Evolutionary conservation across 176 grass and related monocot genomes (phyloP).

Genomic region (Rhynchospora tenuis): DNA sequence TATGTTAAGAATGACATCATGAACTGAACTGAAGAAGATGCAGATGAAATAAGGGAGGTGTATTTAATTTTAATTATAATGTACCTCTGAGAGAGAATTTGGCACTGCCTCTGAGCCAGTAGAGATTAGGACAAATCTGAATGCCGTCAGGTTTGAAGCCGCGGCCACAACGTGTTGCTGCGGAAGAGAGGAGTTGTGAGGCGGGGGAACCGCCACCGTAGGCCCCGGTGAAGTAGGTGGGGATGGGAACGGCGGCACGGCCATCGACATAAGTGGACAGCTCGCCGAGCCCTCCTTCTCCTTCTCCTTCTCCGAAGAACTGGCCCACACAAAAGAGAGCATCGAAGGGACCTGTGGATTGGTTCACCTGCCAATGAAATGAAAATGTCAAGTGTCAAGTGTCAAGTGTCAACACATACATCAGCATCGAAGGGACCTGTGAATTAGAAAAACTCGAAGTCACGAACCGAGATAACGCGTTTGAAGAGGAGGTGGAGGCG

Average conservation of each 20-base stretch:
- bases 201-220: slow-evolving; percentile 42
- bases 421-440: not conserved
- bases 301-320: too few species aligned
- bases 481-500: slow-evolving; percentile 83
- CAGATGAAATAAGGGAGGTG: not conserved
- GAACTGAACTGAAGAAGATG: not conserved
- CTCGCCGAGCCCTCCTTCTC: slow-evolving; percentile 29
- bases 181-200: slow-evolving; percentile 50
- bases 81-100: slow-evolving; percentile 70
- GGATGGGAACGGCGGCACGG: slow-evolving; percentile 60
- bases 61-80: too few species aligned
- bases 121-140: slow-evolving; percentile 76
- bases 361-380: slow-evolving; percentile 45
- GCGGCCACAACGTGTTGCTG: slow-evolving; percentile 8
- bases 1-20: not conserved
- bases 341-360: slow-evolving; percentile 84
- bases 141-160: slow-evolving; percentile 59
- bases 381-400: not conserved
- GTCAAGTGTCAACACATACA: not conserved
- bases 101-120: slow-evolving; percentile 84
- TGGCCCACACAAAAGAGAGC: slow-evolving; percentile 82
- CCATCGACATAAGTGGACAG: slow-evolving; percentile 69
- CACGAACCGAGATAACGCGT: slow-evolving; percentile 53
- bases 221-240: slow-evolving; percentile 91
- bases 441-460: not conserved